Base-by-base conservation (phyloP, 2,329 filamentous ascomycete species). In the Setomelanomma holmii region DNA sequence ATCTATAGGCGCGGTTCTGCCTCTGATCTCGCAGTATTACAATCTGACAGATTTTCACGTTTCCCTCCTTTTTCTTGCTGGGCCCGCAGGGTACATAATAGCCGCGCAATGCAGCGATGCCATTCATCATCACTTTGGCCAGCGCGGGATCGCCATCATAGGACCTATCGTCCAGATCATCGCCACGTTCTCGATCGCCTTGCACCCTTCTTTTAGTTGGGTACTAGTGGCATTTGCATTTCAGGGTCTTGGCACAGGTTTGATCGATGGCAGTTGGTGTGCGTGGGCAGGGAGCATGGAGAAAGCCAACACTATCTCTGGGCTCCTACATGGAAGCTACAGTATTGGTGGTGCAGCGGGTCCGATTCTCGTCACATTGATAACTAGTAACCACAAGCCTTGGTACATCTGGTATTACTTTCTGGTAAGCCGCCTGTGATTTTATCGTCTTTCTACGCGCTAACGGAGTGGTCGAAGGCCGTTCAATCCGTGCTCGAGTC, bases 211-310 rank as follows among this genome's bases (percentile, higher is more conserved):
- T 0, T 79, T 78, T 48, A 56, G 56, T 1, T 21, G 73, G 0
- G 52, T 77, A 2, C 46, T 79, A 5, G 42, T 64, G 3, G 71
- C 65, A 0, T 69, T 74, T 36, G 65, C 65, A 1, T 40, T 73
- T 0, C 69, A 71, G 1, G 74, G 71, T 0, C 53, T 79, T 6
- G 79, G 79, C 0, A 71, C 63, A 0, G 79, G 77, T 0, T 53
- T 80, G 2, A 47, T 79, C 0, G 79, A 81, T 56, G 77, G 73
- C 1, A 75, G 75, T 10, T 79, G 76, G 72, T 79, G 76, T 45
- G 76, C 78, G 1, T 80, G 78, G 78, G 77, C 76, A 0, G 78
- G 72, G 0, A 72, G 61, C 2, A 67, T 79, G 64, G 58, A 69
- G 2, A 72, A 69, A 14, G 73, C 75, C n/a, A 79, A 78, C 52